A percentile compares a stretch with the other conserved stretches of the same genome.
These are phyloP conservation scores for Vigna nakashimae DNA, from an alignment of 306 rosid genomes.

Conservation along the genomic window DNA sequence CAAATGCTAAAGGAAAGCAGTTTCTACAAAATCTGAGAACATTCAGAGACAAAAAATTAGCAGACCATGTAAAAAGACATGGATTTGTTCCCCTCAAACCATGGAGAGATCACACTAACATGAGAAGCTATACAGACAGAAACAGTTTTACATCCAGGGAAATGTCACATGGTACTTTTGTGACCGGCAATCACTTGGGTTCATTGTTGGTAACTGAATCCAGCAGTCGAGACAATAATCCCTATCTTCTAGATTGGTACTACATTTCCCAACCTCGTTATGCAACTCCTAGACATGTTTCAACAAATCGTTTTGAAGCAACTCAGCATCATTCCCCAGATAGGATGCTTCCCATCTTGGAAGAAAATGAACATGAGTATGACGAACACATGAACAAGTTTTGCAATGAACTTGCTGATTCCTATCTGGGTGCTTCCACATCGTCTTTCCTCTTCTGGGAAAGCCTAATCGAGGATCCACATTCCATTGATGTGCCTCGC, in stretches of 20 bases:
- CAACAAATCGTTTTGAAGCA: conserved; percentile 50
- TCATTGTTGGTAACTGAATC: conserved; percentile 68
- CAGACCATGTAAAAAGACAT: conserved; percentile 49
- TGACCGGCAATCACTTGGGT: conserved; percentile 56
- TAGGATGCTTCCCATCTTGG: conserved; percentile 60
- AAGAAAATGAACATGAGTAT: conserved; percentile 47
- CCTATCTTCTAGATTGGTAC: conserved; percentile 87
- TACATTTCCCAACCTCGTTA: conserved; percentile 62
- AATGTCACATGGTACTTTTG: conserved; percentile 48
- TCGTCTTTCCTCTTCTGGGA: conserved; percentile 66
- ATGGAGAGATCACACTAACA: conserved; percentile 55
- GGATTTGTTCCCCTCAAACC: conserved; percentile 56
- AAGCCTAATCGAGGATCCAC: conserved; percentile 57
- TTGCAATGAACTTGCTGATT: conserved; percentile 44
- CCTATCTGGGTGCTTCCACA: conserved; percentile 79
- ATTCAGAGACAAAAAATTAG: conserved; percentile 69
- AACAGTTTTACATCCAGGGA: conserved; percentile 43
- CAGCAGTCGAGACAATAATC: conserved; percentile 59
- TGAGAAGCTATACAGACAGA: conserved; percentile 55
- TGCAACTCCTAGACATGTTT: conserved; percentile 36
- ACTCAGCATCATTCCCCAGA: conserved; percentile 53
- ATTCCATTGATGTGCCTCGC: conserved; percentile 30
- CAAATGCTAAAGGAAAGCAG: conserved; percentile 74
- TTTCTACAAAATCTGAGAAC: conserved; percentile 66
- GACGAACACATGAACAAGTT: conserved; percentile 53